phyloP scores from a whole-genome alignment of 2,329 filamentous ascomycete species.

The Microthyrium microscopicum region DNA sequence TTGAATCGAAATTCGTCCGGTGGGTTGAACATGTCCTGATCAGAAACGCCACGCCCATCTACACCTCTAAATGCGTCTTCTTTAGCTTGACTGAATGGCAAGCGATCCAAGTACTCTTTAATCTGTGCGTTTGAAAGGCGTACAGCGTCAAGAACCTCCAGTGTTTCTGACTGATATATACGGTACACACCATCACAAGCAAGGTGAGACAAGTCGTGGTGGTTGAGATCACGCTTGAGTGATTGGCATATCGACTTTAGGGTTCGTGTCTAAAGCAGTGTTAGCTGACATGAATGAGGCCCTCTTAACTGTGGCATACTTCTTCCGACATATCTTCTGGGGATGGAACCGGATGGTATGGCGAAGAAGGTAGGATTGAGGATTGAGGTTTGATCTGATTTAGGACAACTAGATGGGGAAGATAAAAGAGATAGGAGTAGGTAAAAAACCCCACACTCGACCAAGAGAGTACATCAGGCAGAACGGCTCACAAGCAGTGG shows the following conservation, averaged over 20 bases:
- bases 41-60: slow-evolving; percentile 1
- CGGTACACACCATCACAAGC: neutral
- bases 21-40: neutral
- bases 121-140: neutral
- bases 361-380: no score
- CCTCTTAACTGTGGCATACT: neutral
- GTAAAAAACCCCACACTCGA: no score
- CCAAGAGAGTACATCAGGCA: no score
- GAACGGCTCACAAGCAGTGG: no score
- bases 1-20: neutral
- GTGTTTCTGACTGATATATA: neutral
- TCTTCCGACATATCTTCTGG: no score
- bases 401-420: no score
- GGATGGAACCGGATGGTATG: no score
- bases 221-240: neutral
- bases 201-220: neutral
- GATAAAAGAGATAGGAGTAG: no score
- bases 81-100: neutral
- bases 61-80: neutral
- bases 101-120: neutral
- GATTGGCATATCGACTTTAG: neutral
- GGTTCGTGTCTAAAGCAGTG: neutral
- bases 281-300: neutral
- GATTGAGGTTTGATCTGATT: no score
- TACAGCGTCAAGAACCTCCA: neutral